Conservation (phyloP, 495 filamentous ascomycete genomes). For the Corynascus novoguineensis region DNA sequence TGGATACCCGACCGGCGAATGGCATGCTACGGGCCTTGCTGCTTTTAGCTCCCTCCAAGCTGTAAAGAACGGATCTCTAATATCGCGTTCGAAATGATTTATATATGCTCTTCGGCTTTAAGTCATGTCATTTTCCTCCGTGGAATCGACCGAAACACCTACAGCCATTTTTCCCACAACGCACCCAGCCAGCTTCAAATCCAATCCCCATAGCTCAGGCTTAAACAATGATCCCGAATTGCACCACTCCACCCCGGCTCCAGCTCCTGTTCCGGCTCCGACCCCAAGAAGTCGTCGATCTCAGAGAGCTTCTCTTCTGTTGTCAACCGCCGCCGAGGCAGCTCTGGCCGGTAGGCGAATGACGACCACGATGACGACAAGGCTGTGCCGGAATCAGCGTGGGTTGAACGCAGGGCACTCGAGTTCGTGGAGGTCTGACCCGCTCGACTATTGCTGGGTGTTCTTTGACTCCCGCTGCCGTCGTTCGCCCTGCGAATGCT, state of each 20-base stretch:
- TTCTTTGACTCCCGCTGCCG: background rate
- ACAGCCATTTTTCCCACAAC: too few relatives aligned
- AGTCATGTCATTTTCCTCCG: background rate
- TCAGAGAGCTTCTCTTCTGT: slow-evolving; percentile 13
- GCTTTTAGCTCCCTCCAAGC: too few relatives aligned
- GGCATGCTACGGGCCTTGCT: background rate
- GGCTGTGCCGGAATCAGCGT: background rate
- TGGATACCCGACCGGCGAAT: background rate
- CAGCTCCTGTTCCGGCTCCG: background rate
- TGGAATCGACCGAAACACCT: background rate
- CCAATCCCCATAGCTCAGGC: too few relatives aligned
- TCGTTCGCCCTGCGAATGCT: too few relatives aligned
- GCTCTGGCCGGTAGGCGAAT: background rate
- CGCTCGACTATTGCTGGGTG: background rate
- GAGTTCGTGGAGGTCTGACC: background rate
- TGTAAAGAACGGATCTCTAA: too few relatives aligned
- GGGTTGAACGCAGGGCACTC: background rate
- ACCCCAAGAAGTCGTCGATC: slow-evolving; percentile 11
- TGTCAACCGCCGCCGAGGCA: slow-evolving; percentile 3
- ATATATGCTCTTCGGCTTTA: background rate
- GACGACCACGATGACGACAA: background rate
- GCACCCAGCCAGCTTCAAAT: background rate
- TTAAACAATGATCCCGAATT: too few relatives aligned
- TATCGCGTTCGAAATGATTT: background rate
- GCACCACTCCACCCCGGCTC: too few relatives aligned